A percentile compares a stretch with the other conserved stretches of the same genome.
These are phyloP conservation scores for Ogataea saltuana DNA, from an alignment of 805 yeast genomes.

Conservation along the genomic window DNA sequence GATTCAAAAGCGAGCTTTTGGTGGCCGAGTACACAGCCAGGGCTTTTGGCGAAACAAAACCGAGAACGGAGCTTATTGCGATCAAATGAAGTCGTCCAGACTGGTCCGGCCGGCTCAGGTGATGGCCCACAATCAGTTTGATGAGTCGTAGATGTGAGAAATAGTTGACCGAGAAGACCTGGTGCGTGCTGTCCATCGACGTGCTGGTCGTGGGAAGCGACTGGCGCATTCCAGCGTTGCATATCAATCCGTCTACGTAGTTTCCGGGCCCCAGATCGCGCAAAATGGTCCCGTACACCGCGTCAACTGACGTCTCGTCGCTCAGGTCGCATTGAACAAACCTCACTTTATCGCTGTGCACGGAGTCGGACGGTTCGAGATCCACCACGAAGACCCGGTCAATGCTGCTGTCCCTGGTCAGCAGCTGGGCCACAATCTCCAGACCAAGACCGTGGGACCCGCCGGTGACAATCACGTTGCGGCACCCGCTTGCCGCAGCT, in stretches of 20 bases:
- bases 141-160: slow-evolving; percentile 45
- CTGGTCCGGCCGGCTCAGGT: slow-evolving; percentile 19
- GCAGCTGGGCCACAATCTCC: slow-evolving; percentile 37
- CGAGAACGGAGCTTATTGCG: slow-evolving; percentile 48
- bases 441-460: slow-evolving; percentile 54
- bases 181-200: slow-evolving; percentile 25
- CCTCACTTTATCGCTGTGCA: slow-evolving; percentile 20
- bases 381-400: slow-evolving; percentile 13
- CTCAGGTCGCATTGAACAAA: slow-evolving; percentile 32
- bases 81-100: slow-evolving; percentile 44
- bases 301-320: slow-evolving; percentile 8
- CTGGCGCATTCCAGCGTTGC: slow-evolving; percentile 53
- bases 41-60: slow-evolving; percentile 48
- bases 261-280: slow-evolving; percentile 2
- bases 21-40: slow-evolving; percentile 51
- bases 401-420: not conserved
- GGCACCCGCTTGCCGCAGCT: slow-evolving; percentile 2
- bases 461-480: slow-evolving; percentile 47
- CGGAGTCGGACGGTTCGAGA: slow-evolving; percentile 8
- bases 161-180: slow-evolving; percentile 44
- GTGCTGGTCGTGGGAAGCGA: slow-evolving; percentile 33
- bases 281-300: slow-evolving; percentile 32
- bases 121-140: slow-evolving; percentile 30
- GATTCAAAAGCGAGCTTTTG: slow-evolving; percentile 45
- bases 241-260: slow-evolving; percentile 39